Conservation (phyloP, 2,329 filamentous ascomycete genomes). For the Escovopsis sp. region DNA sequence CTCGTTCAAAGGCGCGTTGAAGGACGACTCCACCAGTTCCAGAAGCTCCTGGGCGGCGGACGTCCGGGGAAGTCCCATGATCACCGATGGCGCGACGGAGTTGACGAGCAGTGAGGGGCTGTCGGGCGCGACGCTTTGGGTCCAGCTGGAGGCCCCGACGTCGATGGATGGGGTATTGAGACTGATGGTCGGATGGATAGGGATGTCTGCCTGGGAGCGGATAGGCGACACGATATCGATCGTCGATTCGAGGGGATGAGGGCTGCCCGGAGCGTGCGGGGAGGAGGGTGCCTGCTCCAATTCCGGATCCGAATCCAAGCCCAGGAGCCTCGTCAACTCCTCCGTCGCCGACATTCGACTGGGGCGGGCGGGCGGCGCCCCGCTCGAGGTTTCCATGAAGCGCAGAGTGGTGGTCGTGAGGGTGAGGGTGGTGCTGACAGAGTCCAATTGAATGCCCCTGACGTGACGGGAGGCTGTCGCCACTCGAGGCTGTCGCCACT, state of each 20-base stretch:
- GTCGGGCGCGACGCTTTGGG: background rate
- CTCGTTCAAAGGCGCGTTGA: background rate
- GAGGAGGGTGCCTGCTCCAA: background rate
- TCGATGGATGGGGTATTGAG: background rate
- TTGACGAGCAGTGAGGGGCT: background rate
- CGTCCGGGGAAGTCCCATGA: background rate
- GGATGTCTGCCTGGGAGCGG: background rate
- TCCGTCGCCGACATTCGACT: constrained; percentile 5
- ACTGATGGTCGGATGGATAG: background rate
- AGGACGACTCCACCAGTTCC: background rate
- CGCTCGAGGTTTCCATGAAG: background rate
- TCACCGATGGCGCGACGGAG: background rate
- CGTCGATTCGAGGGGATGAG: background rate
- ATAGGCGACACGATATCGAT: background rate
- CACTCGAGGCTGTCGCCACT: constrained; percentile 14
- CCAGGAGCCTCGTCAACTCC: constrained; percentile 7
- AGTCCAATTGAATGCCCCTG: constrained; percentile 3
- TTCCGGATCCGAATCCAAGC: constrained; percentile 5
- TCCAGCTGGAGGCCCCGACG: background rate
- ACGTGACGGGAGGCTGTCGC: constrained; percentile 9
- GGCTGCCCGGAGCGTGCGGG: background rate
- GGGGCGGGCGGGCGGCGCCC: background rate
- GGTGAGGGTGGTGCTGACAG: too few species aligned
- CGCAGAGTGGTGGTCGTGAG: too few species aligned
- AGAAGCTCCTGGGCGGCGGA: background rate